Base-by-base conservation (phyloP, 176 grass and related monocot species). In the Oryza longistaminata region DNA sequence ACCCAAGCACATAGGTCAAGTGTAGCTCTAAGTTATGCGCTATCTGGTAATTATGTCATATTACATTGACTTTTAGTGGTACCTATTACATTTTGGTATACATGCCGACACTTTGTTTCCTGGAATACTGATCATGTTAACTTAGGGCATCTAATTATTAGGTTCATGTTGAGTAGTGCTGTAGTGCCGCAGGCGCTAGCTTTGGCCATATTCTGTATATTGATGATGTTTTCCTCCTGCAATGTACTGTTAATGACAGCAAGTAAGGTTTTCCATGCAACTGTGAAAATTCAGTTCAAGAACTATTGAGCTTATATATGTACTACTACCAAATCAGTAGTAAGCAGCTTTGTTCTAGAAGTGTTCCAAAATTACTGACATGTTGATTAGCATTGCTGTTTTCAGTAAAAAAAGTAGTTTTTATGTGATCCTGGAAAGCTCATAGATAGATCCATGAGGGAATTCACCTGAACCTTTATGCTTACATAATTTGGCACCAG, bases 1-100 rank as follows among this genome's bases (percentile, higher is more conserved):
- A 79, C 66, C 42, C 72, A 92, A 92, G 88, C 81, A 79, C 80
- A 81, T 83, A 89, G 86, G 71, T 94, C 50, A 78, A 72, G 66
- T 26, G 68, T 66, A 80, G 81, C 60, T 43, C 77, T 81, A 73
- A 34, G 72, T 60, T 88, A 74, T 33, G 27, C 13, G 1, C 9
- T 7, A 25, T 75, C 80, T 76, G 77, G 90, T 93, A 82, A 82
- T 71, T 72, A 72, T 92, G 44, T 85, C 85, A 83, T 90, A 79
- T 92, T 75, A 69, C 88, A 82, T 87, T 82, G 68, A 66, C 68
- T 81, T 15, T 86, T 89, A 83, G 81, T 62, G 67, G 37, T 29
- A 34, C 43, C 35, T 70, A 64, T 62, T 72, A 48, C 53, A 70
- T 81, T 43, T 75, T 82, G 66, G 27, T 87, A 90, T 82, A 79